Percentiles rank a stretch among this genome's conserved stretches.
These are phyloP conservation scores for Magnaporthiopsis incrustans DNA, from an alignment of 2,329 filamentous ascomycete species.

Conservation along the genomic window DNA sequence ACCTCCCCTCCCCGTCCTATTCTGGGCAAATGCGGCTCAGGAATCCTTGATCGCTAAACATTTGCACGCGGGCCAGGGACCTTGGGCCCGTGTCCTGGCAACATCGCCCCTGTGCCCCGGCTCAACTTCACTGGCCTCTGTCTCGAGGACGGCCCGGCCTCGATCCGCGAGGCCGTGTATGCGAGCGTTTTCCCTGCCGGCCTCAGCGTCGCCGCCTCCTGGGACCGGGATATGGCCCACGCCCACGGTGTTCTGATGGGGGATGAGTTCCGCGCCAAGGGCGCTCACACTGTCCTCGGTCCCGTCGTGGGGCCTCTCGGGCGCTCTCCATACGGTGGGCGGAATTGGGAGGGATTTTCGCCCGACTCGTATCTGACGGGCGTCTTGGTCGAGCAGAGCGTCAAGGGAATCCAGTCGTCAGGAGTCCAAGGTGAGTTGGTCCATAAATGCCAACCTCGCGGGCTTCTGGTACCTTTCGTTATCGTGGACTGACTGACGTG, in stretches of 20 bases:
- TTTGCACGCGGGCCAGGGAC: background rate
- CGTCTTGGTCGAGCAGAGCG: conserved; percentile 53
- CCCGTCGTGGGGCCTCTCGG: conserved; percentile 53
- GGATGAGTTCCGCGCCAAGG: conserved; percentile 62
- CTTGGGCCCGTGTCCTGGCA: conserved; percentile 34
- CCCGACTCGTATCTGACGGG: conserved; percentile 63
- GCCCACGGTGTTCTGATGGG: conserved; percentile 63
- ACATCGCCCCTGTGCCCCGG: conserved; percentile 39
- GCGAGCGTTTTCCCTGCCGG: conserved; percentile 65
- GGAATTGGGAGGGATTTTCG: conserved; percentile 51
- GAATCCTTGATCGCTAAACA: too few relatives aligned
- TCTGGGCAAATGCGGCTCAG: too few relatives aligned
- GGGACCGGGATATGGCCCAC: conserved; percentile 59
- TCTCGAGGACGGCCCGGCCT: conserved; percentile 57
- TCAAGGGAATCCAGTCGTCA: conserved; percentile 56
- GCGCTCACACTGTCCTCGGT: conserved; percentile 65
- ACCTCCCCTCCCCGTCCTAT: too few relatives aligned
- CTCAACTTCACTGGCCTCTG: conserved; percentile 54
- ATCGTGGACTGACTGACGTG: too few relatives aligned
- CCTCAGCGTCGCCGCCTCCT: conserved; percentile 64
- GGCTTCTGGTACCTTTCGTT: too few relatives aligned
- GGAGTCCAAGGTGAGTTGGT: too few relatives aligned
- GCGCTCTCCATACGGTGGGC: conserved; percentile 53
- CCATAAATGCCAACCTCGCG: too few relatives aligned
- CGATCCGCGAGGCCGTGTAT: conserved; percentile 39